Evolutionary conservation across 108 stramenopile genomes (phyloP).

Genomic region (Epipyxis sp.): DNA sequence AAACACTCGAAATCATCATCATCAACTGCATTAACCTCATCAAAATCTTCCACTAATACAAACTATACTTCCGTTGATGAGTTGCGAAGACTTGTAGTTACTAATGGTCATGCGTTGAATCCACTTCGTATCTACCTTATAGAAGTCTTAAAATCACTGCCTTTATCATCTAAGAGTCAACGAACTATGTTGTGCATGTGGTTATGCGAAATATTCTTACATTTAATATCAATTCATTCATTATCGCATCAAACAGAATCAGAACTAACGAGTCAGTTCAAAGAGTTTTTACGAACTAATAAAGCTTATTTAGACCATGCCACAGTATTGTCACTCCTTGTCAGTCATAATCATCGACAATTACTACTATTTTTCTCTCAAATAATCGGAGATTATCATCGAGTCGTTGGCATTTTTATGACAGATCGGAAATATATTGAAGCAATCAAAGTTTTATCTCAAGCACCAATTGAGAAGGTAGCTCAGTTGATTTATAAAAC

Average conservation of each 20-base stretch:
- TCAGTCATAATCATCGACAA: neutral
- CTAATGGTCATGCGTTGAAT: neutral
- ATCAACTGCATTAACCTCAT: neutral
- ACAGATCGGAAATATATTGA: neutral
- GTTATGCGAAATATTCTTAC: conserved; percentile 9
- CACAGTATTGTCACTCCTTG: neutral
- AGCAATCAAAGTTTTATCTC: neutral
- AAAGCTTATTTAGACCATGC: neutral
- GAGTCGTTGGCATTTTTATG: conserved; percentile 14
- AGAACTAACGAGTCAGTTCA: neutral
- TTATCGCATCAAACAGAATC: neutral
- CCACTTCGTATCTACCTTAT: conserved; percentile 18
- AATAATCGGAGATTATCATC: conserved; percentile 28
- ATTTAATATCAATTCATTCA: neutral
- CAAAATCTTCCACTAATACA: too few species aligned
- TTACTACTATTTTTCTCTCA: neutral
- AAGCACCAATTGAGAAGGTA: conserved; percentile 14
- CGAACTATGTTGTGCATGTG: conserved; percentile 16
- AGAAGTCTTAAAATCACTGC: conserved; percentile 8
- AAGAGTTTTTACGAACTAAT: neutral
- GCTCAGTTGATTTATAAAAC: conserved; percentile 1
- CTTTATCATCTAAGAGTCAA: neutral
- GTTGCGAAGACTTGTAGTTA: too few species aligned
- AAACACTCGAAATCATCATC: neutral
- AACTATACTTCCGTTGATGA: too few species aligned